Evolutionary conservation across 2,329 filamentous ascomycete genomes (phyloP).

Genomic region (Paraphoma sp.): DNA sequence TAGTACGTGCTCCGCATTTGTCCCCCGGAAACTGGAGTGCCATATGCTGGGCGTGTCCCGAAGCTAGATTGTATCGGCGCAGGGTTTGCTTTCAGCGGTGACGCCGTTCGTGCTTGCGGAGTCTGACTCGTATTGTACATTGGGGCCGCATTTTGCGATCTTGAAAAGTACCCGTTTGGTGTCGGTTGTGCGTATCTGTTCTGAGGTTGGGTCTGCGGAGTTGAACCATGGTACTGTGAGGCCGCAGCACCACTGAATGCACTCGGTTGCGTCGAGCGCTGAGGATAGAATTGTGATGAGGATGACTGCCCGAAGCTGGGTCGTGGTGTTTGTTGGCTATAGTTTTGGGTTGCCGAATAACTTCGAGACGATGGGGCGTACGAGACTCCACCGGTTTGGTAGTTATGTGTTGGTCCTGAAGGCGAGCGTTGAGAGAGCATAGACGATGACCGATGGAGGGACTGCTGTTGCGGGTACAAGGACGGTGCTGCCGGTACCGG

Average conservation of each 20-base stretch:
- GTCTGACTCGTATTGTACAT: slow-evolving; percentile 39
- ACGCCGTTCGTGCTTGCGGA: slow-evolving; percentile 40
- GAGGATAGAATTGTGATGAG: slow-evolving; percentile 38
- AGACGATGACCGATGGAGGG: slow-evolving; percentile 44
- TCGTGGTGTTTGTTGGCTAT: slow-evolving; percentile 42
- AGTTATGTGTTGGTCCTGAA: slow-evolving; percentile 36
- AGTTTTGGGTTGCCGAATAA: slow-evolving; percentile 36
- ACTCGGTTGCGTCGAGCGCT: slow-evolving; percentile 35
- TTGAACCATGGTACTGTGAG: slow-evolving; percentile 43
- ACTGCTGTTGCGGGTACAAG: slow-evolving; percentile 45
- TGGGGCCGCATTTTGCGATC: slow-evolving; percentile 41
- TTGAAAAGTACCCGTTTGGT: slow-evolving; percentile 42
- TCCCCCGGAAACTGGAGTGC: slow-evolving; percentile 32
- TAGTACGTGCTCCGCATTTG: slow-evolving; percentile 45
- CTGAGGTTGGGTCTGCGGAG: slow-evolving; percentile 41
- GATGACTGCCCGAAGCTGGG: slow-evolving; percentile 31
- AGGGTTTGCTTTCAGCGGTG: slow-evolving; percentile 45
- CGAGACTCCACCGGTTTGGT: slow-evolving; percentile 34
- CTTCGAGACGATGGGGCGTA: slow-evolving; percentile 36
- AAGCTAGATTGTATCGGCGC: slow-evolving; percentile 31
- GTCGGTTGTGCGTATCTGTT: slow-evolving; percentile 40
- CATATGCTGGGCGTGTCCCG: slow-evolving; percentile 35
- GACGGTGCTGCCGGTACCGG: slow-evolving; percentile 36
- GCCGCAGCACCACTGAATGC: slow-evolving; percentile 35
- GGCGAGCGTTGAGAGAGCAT: slow-evolving; percentile 45